Conservation (phyloP, 441 rosid species). For the Populus trichocarpa region DNA sequence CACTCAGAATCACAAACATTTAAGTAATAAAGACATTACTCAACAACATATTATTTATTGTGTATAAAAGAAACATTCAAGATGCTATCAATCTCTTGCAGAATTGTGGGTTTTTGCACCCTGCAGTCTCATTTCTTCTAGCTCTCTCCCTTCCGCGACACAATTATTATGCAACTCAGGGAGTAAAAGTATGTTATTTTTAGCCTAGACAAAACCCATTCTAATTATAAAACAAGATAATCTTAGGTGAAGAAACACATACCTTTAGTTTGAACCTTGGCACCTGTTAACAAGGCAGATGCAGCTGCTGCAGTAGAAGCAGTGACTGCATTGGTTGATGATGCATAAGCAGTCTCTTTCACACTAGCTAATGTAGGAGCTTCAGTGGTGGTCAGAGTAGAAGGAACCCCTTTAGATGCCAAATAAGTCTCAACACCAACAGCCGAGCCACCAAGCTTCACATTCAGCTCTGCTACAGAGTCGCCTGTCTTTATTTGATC, state of each 20-base stretch:
- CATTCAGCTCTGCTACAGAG: slow-evolving; percentile 25
- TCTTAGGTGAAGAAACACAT: slow-evolving; percentile 3
- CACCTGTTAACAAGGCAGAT: slow-evolving; percentile 30
- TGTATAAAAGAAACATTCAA: not conserved
- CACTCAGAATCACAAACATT: not conserved
- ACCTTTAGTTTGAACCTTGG: slow-evolving; percentile 81
- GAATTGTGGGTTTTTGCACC: not conserved
- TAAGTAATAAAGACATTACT: not conserved
- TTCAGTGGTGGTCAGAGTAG: slow-evolving; percentile 31
- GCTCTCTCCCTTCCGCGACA: not conserved
- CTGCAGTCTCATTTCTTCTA: not conserved
- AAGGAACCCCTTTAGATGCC: slow-evolving; percentile 31
- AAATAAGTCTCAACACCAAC: slow-evolving; percentile 25
- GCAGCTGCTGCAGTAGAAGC: slow-evolving; percentile 29
- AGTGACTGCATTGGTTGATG: slow-evolving; percentile 22
- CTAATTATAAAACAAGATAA: not conserved
- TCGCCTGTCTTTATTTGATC: slow-evolving; percentile 27
- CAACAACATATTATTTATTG: not conserved
- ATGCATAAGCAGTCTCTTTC: slow-evolving; percentile 27
- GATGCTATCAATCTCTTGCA: not conserved
- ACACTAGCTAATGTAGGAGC: slow-evolving; percentile 29
- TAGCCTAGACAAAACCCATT: not conserved
- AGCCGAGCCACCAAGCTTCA: slow-evolving; percentile 28
- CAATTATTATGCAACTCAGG: not conserved
- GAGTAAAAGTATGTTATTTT: not conserved